Conservation (phyloP, 208 protist species). For the Willaertia magna region DNA sequence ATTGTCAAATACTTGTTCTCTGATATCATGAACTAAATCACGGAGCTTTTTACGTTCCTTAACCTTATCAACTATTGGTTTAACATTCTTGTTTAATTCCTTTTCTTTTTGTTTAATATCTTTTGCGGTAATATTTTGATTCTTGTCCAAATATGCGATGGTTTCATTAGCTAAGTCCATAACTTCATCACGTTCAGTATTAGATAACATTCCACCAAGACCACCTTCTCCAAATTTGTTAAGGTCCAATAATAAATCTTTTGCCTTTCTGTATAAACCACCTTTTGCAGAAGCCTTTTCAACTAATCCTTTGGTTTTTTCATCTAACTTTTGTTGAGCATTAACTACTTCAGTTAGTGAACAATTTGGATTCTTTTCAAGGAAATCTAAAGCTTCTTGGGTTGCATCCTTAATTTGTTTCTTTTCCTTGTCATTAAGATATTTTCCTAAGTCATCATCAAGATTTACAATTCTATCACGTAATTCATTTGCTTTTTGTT, state of each 20-base stretch:
- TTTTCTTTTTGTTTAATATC: slow-evolving; percentile 80
- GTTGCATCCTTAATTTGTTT: background rate
- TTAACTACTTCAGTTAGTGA: background rate
- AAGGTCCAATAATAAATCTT: background rate
- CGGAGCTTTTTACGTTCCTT: background rate
- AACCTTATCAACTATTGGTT: slow-evolving; percentile 68
- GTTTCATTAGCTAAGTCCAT: background rate
- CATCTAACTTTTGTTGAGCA: background rate
- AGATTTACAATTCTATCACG: background rate
- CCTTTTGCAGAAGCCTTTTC: background rate
- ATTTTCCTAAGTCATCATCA: background rate
- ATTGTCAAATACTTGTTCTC: background rate
- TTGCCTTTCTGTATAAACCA: background rate
- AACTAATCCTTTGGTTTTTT: background rate
- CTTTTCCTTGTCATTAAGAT: background rate
- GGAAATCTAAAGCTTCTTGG: background rate
- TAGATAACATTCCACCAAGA: background rate
- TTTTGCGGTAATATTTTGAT: slow-evolving; percentile 68
- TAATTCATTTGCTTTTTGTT: background rate
- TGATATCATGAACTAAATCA: background rate
- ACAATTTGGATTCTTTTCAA: background rate
- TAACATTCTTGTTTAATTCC: slow-evolving; percentile 71
- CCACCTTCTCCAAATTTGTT: background rate
- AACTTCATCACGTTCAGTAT: background rate
- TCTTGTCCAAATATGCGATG: slow-evolving; percentile 55